Percentiles rank a stretch among this genome's conserved stretches.
These are phyloP conservation scores for Cercospora nicotianae DNA, from an alignment of 2,329 filamentous ascomycete species.

Conservation along the genomic window DNA sequence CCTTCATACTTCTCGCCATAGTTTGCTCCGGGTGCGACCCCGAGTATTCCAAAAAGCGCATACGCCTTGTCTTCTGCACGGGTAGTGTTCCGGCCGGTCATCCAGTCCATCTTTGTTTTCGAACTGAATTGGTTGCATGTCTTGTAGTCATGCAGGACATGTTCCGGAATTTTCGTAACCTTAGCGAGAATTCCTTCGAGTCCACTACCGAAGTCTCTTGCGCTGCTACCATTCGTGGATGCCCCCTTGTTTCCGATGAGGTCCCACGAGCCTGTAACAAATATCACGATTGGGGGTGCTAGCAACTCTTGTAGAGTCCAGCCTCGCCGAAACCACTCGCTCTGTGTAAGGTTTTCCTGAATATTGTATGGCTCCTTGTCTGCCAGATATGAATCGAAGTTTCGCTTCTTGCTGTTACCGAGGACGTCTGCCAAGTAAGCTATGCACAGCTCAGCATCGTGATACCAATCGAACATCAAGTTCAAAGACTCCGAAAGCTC, in stretches of 20 bases:
- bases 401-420: no score
- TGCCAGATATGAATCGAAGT: no score
- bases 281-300: slow-evolving; percentile 24
- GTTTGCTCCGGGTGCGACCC: slow-evolving; percentile 18
- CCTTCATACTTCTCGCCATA: slow-evolving; percentile 24
- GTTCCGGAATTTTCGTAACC: slow-evolving; percentile 19
- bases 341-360: not conserved
- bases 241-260: slow-evolving; percentile 27
- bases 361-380: no score
- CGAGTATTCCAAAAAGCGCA: slow-evolving; percentile 24
- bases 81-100: slow-evolving; percentile 21
- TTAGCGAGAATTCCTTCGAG: slow-evolving; percentile 15
- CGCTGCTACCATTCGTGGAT: no score
- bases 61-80: slow-evolving; percentile 24
- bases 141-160: slow-evolving; percentile 16
- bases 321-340: slow-evolving; percentile 29
- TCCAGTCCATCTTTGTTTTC: slow-evolving; percentile 23
- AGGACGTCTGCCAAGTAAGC: slow-evolving; percentile 21
- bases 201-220: no score
- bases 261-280: slow-evolving; percentile 25
- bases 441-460: slow-evolving; percentile 20
- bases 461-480: slow-evolving; percentile 27
- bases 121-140: slow-evolving; percentile 1
- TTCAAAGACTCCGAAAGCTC: slow-evolving; percentile 28
- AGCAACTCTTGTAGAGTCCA: slow-evolving; percentile 15